Evolutionary conservation across 495 filamentous ascomycete genomes (phyloP), one percentile per base, ranked within the genome.

Genomic region (Penicillium egyptiacum): DNA sequence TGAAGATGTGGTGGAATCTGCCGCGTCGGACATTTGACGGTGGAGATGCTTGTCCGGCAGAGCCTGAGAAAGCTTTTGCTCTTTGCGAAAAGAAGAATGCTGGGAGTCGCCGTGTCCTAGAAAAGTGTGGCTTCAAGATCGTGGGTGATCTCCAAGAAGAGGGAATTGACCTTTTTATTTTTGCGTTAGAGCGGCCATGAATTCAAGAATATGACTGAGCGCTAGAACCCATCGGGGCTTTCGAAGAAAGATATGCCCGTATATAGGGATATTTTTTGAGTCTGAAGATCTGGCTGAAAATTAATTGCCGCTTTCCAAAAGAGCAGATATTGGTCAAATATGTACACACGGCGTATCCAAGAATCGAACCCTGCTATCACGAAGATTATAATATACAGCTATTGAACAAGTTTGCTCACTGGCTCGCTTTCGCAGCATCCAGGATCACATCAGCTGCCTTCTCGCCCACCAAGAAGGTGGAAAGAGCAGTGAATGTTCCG

Each of bases 401-500:
- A 19, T 3, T 30, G 12, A 11, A 19, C 5, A 17, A 30, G 8
- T 17, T 11, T 12, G 16, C 41, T 55, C 19, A 46, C 30, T 33
- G 28, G 4, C 31, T 46, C n/a, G 52, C 28, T 9, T 46, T 37
- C 1, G 43, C 40, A 14, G 28, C 52, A 0, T 46, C 30, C 14
- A 55, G 12, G 23, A 55, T 55, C 17, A 45, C 68, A 58, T 83
- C 84, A 0, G 83, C 76, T 2, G 85, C 85, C 78, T 87, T 87
- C 65, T 83, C 80, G n/a, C 72, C 75, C 19, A 87, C 64, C 77
- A 86, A 85, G 60, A 83, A 86, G 0, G 82, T 83, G 14, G 85
- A 77, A 31, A 82, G 65, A 20, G 73, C 74, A 26, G 81, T 81
- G 55, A 84, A 88, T 30, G 77, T 79, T 2, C 85, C 85, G 26